A percentile compares a stretch with the other conserved stretches of the same genome.
These are phyloP conservation scores for Lichtheimia ramosa DNA, from an alignment of 371 early-diverging fungal genomes.

Conservation along the genomic window DNA sequence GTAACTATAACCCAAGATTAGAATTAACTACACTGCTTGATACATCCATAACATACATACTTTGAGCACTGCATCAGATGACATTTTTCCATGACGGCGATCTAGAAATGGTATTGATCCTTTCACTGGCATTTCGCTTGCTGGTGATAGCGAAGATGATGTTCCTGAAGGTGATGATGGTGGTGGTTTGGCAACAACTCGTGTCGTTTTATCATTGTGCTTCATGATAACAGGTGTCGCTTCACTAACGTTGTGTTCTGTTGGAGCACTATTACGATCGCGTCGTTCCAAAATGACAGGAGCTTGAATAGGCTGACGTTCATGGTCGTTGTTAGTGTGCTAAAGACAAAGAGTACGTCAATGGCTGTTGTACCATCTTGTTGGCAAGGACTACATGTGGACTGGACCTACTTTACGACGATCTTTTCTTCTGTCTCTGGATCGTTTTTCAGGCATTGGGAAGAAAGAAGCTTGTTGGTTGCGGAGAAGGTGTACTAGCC, in stretches of 20 bases:
- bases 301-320: slow-evolving; percentile 21
- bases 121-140: slow-evolving; percentile 4
- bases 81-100: slow-evolving; percentile 2
- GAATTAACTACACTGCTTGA: neutral
- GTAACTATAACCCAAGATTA: slow-evolving; percentile 22
- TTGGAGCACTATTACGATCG: slow-evolving; percentile 8
- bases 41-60: neutral
- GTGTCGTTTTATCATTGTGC: too few relatives aligned
- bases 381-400: too few relatives aligned
- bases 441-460: neutral
- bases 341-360: too few relatives aligned
- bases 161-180: neutral
- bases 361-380: too few relatives aligned
- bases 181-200: neutral
- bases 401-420: slow-evolving; percentile 8
- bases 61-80: slow-evolving; percentile 2
- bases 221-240: too few relatives aligned
- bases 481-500: too few relatives aligned
- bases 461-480: neutral
- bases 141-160: neutral
- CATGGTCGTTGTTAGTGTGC: slow-evolving; percentile 5
- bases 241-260: too few relatives aligned
- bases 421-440: slow-evolving; percentile 8
- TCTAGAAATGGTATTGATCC: neutral
- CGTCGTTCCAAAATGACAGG: slow-evolving; percentile 33